Base-by-base conservation (phyloP, 192 early-diverging fungal genomes). In the Mortierella hygrophila region DNA sequence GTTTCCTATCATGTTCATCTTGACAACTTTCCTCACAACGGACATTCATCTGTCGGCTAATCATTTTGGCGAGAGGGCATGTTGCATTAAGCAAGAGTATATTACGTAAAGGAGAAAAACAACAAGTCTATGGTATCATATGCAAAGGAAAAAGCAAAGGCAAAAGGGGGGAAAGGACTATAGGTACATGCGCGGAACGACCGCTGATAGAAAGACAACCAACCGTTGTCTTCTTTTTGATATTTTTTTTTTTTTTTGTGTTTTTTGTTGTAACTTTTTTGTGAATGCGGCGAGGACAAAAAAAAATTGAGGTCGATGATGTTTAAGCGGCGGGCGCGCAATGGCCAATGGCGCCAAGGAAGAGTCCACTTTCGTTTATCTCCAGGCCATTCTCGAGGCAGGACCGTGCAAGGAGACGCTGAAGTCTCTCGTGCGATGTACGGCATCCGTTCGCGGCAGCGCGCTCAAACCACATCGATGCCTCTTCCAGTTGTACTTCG, bases 301-400 rank as follows among this genome's bases (percentile, higher is more conserved):
- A 68, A 52, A 21, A 52, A 52, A 35, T 11, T 11, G 8, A 29
- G 32, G 26, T 20, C 4, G 7, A 13, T 16, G 23, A 16, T 11
- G 46, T 6, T 52, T 88, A 92, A 46, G 91, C 91, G 26, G 91
- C 91, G 21, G 91, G 88, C 9, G 90, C 90, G 52, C 88, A 91
- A 77, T 87, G 82, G 10, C 89, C 90, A 18, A 78, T 78, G 16
- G 77, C 65, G 35, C 83, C 79, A 57, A 86, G 37, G 77, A 74
- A 89, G 60, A 90, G 21, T 23, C 76, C 68, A 72, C 89, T 76
- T 69, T 88, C 88, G 37, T 70, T 75, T 70, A 46, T 75, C 70
- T 91, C 89, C 63, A 89, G 42, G 37, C 92, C 89, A 44, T 84
- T 89, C 81, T 92, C 89, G 20, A 92, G 88, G 57, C 91, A 91